Percentiles rank a stretch among this genome's conserved stretches.
These are phyloP conservation scores for Quercus wislizeni DNA, from an alignment of 306 rosid genomes.

Conservation along the genomic window DNA sequence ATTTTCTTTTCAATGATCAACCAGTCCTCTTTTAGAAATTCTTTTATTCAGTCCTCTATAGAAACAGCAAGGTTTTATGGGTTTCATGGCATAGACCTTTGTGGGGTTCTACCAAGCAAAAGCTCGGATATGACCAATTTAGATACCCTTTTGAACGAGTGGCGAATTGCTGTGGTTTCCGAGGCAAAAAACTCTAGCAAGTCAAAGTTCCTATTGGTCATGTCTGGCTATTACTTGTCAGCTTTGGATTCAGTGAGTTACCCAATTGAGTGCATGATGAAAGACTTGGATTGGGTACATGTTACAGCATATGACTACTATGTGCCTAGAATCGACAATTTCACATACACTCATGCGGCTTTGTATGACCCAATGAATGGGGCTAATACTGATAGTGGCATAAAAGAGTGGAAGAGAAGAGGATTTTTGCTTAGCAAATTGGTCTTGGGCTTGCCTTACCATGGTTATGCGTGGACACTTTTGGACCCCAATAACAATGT, in stretches of 20 bases:
- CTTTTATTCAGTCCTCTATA: conserved; percentile 31
- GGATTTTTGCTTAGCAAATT: conserved; percentile 19
- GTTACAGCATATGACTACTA: conserved; percentile 18
- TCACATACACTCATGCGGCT: conserved; percentile 26
- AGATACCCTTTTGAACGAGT: conserved; percentile 22
- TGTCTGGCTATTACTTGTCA: not conserved
- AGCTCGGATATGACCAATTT: conserved; percentile 1
- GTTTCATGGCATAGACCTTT: conserved; percentile 28
- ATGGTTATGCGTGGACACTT: conserved; percentile 32
- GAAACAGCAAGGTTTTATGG: conserved; percentile 24
- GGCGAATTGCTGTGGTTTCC: conserved; percentile 18
- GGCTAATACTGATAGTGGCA: conserved; percentile 15
- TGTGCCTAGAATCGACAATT: conserved; percentile 11
- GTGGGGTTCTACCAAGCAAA: conserved; percentile 11
- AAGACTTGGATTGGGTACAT: conserved; percentile 30
- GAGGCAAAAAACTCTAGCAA: conserved; percentile 11
- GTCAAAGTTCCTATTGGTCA: conserved; percentile 7
- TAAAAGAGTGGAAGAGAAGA: conserved; percentile 19
- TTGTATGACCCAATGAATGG: conserved; percentile 10
- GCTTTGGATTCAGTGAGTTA: conserved; percentile 9
- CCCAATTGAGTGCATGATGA: conserved; percentile 10
- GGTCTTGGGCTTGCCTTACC: conserved; percentile 35
- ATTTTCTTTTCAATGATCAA: conserved; percentile 16
- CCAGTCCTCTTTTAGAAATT: conserved; percentile 5
- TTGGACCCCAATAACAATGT: not conserved